phyloP scores from a whole-genome alignment of 2,329 filamentous ascomycete genomes.

The Paecilomyces dactylethromorphus region DNA sequence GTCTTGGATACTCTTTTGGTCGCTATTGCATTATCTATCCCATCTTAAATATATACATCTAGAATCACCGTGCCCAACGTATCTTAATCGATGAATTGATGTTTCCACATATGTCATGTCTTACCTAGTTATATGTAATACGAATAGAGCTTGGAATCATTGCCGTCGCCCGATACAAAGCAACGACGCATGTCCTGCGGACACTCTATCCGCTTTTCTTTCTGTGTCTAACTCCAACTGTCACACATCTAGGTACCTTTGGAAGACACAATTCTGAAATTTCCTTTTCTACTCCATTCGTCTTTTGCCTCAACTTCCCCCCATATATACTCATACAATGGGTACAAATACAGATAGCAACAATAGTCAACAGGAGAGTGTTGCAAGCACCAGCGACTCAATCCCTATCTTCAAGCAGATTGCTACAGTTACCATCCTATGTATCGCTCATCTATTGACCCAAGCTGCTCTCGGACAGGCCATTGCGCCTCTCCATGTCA shows the following conservation, averaged over 20 bases:
- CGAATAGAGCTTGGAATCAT: neutral
- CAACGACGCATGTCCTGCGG: neutral
- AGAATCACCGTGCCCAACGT: neutral
- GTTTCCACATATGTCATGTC: neutral
- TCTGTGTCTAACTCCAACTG: neutral
- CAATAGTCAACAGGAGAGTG: neutral
- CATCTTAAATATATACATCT: neutral
- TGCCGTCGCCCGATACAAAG: neutral
- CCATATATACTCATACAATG: neutral
- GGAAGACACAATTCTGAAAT: neutral
- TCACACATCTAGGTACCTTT: neutral
- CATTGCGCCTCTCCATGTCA: constrained; percentile 39
- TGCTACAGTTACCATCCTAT: neutral
- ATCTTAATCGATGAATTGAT: neutral
- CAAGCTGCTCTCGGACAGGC: constrained; percentile 38
- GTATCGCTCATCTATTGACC: constrained; percentile 12
- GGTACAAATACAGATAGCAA: neutral
- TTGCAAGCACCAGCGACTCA: neutral
- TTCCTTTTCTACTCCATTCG: neutral
- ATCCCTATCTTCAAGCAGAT: neutral
- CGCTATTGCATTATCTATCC: neutral
- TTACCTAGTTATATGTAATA: neutral
- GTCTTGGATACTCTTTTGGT: neutral
- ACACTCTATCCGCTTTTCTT: neutral
- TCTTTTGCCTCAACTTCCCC: neutral